Evolutionary conservation across 345 rosid species (phyloP), one percentile per base, ranked within the genome.

Genomic region (Euclidium syriacum): DNA sequence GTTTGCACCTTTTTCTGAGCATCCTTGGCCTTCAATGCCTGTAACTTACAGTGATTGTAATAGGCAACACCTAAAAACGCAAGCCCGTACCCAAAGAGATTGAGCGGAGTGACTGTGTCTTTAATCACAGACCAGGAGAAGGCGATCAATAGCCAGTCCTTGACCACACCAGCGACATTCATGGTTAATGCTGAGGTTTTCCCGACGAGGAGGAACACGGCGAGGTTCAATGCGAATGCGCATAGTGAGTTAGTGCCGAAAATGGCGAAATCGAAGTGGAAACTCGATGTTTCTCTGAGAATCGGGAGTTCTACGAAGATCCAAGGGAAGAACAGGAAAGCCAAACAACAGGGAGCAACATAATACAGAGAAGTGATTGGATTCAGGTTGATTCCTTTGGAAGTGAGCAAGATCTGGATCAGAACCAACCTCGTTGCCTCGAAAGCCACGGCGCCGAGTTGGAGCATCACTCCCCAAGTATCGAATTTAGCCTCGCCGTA

Each of bases 91-190:
- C 98, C 98, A 14, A 92, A 81, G 35, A 92, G 65, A 68, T 92
- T 92, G 1, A 92, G 55, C 0, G 94, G 95, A 6, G 98, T 92
- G 4, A 92, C 98, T 0, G 96, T 92, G 51, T 92, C 98, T 84
- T 92, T 89, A 20, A 91, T 91, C 43, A 91, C 92, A 0, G 98
- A 91, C 98, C 98, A 92, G 0, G 98, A 92, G 65, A 92, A 92
- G 0, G 98, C 98, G 17, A 92, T 92, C 83, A 92, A 70, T 11
- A 92, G 56, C 98, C 96, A 91, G 61, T 91, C 98, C 75, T 91
- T 91, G 1, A 91, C 98, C 5, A 91, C 96, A 42, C 98, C 98
- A 33, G 98, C 98, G 34, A 92, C 98, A 69, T 92, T 92, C 98
- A 92, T 92, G 3, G 98, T 89, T 72, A 92, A 72, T 9, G 98